Conservation (phyloP, 495 filamentous ascomycete genomes). For the Xylaria bambusicola region DNA sequence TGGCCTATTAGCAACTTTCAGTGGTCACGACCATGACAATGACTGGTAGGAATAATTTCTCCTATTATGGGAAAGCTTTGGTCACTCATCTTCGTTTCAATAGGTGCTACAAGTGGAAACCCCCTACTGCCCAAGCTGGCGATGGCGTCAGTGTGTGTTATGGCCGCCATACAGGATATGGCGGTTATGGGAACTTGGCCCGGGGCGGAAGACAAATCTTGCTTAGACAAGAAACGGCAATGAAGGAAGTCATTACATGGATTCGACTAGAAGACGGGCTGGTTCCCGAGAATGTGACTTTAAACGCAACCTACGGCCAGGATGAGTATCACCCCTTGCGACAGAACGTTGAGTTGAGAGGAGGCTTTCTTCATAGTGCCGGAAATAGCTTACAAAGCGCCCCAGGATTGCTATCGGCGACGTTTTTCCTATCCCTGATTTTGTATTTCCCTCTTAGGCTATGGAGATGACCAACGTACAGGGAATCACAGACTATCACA, state of each 20-base stretch:
- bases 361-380: not conserved
- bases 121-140: slow-evolving; percentile 4
- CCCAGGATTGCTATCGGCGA: not conserved
- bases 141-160: slow-evolving; percentile 50
- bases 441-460: not conserved
- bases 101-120: slow-evolving; percentile 9
- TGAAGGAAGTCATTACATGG: slow-evolving; percentile 53
- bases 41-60: slow-evolving; percentile 48
- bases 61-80: slow-evolving; percentile 15
- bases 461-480: not conserved
- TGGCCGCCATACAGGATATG: slow-evolving; percentile 59
- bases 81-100: not conserved
- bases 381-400: not conserved
- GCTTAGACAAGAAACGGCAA: not conserved
- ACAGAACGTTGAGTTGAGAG: not conserved
- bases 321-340: slow-evolving; percentile 42
- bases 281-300: slow-evolving; percentile 44
- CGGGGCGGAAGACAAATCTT: slow-evolving; percentile 40
- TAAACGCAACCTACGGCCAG: slow-evolving; percentile 58
- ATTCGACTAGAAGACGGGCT: slow-evolving; percentile 55
- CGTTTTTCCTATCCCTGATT: not conserved
- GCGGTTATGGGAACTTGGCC: slow-evolving; percentile 56
- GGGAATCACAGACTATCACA: too few species aligned
- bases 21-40: slow-evolving; percentile 62
- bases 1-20: slow-evolving; percentile 55